Evolutionary conservation across 331 rosid species (phyloP), one percentile per base, ranked within the genome.

Genomic region (Saraca asoca): DNA sequence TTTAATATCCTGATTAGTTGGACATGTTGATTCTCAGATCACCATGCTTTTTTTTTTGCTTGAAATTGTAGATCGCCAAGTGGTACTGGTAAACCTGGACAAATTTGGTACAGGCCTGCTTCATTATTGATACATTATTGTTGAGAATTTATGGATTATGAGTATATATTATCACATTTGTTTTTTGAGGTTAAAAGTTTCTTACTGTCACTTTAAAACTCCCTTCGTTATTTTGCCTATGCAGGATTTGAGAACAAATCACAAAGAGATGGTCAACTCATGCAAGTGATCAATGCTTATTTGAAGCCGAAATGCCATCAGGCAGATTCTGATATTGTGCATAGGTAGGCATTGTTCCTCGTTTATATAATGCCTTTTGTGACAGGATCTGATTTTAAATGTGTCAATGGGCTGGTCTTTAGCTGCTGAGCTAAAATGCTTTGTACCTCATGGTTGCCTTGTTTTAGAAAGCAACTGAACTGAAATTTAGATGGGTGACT

Each of bases 291-390:
- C 35, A 59, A 85, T 60, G 96, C 96, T 68, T 90, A 79, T 80
- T 58, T 81, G 77, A 83, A 78, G 75, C 96, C 96, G 65, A 90
- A 80, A 73, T 85, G 91, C 72, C 96, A 87, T 74, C 34, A 64
- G 1, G 87, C 88, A 34, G 90, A 85, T 83, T 90, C 96, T 65
- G 85, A 83, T 68, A 62, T 70, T 31, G 85, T 90, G 56, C 70
- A 48, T 34, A 75, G 84, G 96, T 87, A 76, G 69, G 82, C 70
- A 53, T 37, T 31, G 49, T 72, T 58, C 60, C 42, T 45, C 37
- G 45, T 70, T 81, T 24, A 3, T 24, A 24, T 24, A 24, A n/a
- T n/a, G n/a, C n/a, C n/a, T n/a, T n/a, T n/a, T 24, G 3, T 1
- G 31, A 24, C n/a, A 24, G 31, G 31, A 24, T 24, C 2, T 24